These are phyloP conservation scores for Santalum album DNA, from an alignment of 164 flowering plant genomes.

Conservation along the genomic window DNA sequence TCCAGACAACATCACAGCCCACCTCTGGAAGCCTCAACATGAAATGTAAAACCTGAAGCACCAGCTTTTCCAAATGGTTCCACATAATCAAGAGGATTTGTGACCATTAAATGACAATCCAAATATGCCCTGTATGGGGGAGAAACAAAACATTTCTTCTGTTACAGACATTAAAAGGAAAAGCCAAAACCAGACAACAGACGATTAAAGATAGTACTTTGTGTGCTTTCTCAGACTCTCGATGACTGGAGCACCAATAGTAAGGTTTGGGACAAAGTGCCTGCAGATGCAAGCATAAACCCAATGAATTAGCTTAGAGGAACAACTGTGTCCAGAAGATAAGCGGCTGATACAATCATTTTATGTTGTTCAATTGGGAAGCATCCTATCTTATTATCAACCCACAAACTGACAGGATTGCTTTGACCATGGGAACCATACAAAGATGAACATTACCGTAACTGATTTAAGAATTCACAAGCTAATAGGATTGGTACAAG, in stretches of 20 bases:
- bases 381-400: too few species aligned
- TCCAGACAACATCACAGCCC: constrained; percentile 5
- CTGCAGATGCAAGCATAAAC: constrained; percentile 24
- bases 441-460: too few species aligned
- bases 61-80: constrained; percentile 90
- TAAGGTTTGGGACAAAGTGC: constrained; percentile 96
- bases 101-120: constrained; percentile 98
- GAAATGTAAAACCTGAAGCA: constrained; percentile 98
- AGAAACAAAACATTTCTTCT: constrained; percentile 1
- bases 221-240: constrained; percentile 94
- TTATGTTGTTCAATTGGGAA: too few species aligned
- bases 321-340: not conserved
- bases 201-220: constrained; percentile 30
- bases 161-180: constrained; percentile 1
- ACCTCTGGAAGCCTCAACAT: constrained; percentile 90
- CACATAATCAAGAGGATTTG: constrained; percentile 96
- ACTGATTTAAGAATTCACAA: too few species aligned
- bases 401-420: too few species aligned
- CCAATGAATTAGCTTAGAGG: not conserved
- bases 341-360: too few species aligned
- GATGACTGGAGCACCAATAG: constrained; percentile 94
- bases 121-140: constrained; percentile 63
- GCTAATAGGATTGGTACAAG: too few species aligned
- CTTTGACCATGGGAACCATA: too few species aligned
- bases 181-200: constrained; percentile 1